A percentile compares a stretch with the other conserved stretches of the same genome.
These are phyloP conservation scores for Cercospora sp. DNA, from an alignment of 2,329 filamentous ascomycete genomes.

Conservation along the genomic window DNA sequence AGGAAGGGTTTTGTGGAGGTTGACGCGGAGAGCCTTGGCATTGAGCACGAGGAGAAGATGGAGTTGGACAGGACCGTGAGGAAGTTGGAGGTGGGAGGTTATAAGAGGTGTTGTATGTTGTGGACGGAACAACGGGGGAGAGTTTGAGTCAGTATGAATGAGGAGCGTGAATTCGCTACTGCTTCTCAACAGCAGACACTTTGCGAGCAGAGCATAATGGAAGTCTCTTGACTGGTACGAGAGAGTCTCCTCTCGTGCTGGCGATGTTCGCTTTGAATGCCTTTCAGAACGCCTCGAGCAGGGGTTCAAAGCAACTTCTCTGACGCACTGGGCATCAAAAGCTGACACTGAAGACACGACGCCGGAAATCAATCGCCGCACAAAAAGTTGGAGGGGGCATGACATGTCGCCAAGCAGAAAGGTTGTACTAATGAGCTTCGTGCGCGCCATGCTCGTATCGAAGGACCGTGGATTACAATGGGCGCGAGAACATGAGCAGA, in stretches of 20 bases:
- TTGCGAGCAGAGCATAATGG: background rate
- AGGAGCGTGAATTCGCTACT: background rate
- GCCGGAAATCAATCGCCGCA: no score
- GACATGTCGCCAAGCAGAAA: background rate
- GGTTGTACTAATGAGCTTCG: background rate
- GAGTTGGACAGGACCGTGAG: constrained; percentile 13
- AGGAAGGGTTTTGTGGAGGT: constrained; percentile 22
- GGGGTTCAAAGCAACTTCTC: background rate
- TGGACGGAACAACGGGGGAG: constrained; percentile 14
- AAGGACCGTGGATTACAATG: background rate
- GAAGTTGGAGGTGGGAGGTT: constrained; percentile 12
- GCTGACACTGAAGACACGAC: no score
- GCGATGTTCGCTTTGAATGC: background rate
- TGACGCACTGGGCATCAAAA: background rate
- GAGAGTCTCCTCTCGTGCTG: background rate
- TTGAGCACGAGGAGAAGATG: constrained; percentile 22
- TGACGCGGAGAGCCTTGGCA: constrained; percentile 14
- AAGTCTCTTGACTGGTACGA: background rate
- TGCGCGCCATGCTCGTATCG: background rate
- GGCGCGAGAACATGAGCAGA: background rate
- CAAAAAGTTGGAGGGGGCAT: no score
- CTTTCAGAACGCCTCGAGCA: background rate
- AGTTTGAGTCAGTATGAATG: background rate
- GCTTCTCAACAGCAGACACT: background rate
- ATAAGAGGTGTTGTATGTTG: constrained; percentile 22